These are phyloP conservation scores for Fraxinus americana DNA, from an alignment of 257 asterid species.

Conservation along the genomic window DNA sequence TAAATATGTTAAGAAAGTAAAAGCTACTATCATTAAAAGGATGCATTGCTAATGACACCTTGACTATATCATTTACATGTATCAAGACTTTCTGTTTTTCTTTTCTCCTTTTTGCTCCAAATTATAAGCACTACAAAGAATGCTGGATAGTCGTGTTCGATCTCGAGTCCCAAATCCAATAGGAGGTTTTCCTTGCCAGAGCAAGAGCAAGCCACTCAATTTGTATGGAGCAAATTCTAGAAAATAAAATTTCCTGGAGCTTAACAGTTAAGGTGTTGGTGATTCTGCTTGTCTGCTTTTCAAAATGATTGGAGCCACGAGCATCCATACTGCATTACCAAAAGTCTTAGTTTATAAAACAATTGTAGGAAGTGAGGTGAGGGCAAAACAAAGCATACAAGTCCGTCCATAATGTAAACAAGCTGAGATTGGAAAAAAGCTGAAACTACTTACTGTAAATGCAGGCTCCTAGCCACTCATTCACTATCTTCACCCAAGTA, in stretches of 20 bases:
- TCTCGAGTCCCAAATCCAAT: not conserved
- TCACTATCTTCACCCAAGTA: conserved; percentile 61
- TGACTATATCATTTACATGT: not conserved
- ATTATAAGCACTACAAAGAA: not conserved
- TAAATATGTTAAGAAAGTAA: not conserved
- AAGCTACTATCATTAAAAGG: not conserved
- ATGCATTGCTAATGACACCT: not conserved
- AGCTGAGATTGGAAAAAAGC: not conserved
- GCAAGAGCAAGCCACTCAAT: not conserved
- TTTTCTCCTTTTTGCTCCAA: not conserved
- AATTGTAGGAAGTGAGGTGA: not conserved
- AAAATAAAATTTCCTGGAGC: not conserved
- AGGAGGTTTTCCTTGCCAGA: not conserved
- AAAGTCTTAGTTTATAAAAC: not conserved
- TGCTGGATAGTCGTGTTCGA: not conserved
- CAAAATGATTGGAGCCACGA: conserved; percentile 52
- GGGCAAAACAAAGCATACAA: not conserved
- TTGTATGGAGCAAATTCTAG: not conserved
- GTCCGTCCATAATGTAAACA: not conserved
- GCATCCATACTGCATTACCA: conserved; percentile 49
- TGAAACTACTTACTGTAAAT: conserved; percentile 44
- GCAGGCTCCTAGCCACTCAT: conserved; percentile 56
- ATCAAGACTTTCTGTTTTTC: not conserved
- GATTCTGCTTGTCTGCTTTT: conserved; percentile 42
- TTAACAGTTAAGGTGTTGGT: not conserved